These are phyloP conservation scores for Mitragyna speciosa DNA, from an alignment of 257 asterid species.

Conservation along the genomic window DNA sequence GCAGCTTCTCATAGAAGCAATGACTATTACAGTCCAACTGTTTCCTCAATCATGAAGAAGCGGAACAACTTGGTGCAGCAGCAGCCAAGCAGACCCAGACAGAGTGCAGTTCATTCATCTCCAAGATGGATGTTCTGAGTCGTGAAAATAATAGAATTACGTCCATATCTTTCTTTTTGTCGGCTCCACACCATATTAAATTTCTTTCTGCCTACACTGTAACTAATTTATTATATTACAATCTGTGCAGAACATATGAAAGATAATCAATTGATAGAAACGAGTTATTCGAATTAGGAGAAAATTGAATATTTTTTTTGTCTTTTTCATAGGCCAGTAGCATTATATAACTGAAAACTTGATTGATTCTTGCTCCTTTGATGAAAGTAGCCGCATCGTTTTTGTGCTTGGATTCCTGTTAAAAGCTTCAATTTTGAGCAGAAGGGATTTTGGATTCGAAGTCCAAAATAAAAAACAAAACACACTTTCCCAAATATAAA, in stretches of 20 bases:
- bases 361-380: too few relatives aligned
- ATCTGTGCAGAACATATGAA: conserved; percentile 25
- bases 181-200: conserved; percentile 7
- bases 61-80: conserved; percentile 64
- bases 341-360: too few relatives aligned
- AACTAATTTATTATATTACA: conserved; percentile 21
- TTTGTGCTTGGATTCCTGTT: neutral
- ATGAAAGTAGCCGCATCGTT: neutral
- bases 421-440: neutral
- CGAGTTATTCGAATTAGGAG: neutral
- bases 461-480: too few relatives aligned
- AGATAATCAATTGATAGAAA: conserved; percentile 8
- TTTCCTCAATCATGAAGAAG: conserved; percentile 89
- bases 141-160: neutral
- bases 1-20: conserved; percentile 81
- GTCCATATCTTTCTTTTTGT: conserved; percentile 14
- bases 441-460: neutral
- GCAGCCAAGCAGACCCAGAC: conserved; percentile 52
- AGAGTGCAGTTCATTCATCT: conserved; percentile 65
- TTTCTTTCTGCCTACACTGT: conserved; percentile 16
- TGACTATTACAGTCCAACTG: conserved; percentile 88
- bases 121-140: conserved; percentile 77
- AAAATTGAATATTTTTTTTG: neutral
- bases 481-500: too few relatives aligned
- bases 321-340: neutral